Base-by-base conservation (phyloP, 345 rosid species). In the Syzygium aqueum region DNA sequence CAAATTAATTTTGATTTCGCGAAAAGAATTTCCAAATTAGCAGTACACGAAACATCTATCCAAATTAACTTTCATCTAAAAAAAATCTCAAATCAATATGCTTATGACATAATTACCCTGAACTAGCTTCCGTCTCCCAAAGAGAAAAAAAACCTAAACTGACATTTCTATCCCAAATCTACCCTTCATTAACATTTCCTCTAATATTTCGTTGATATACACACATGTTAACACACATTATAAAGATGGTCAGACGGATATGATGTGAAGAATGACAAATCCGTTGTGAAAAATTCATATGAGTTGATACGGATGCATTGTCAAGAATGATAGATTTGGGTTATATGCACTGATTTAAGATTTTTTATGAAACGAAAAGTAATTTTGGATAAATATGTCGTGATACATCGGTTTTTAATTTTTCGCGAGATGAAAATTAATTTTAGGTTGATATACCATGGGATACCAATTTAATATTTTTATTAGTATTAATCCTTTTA, bases 141-240 rank as follows among this genome's bases (percentile, higher is more conserved):
- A 33, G 1, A 2, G 16, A 28, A 67, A 17, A 67, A 8, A 30
- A 28, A 28, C 5, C 4, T 1, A 30, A 0, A 28, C 2, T 0
- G 23, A 2, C 2, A 30, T 12, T 1, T 19, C 1, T 10, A 67
- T 2, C 22, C 43, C 43, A 30, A 65, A 7, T 67, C 19, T 17
- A 17, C 37, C 3, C 1, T 30, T 23, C 19, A 0, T 17, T 16
- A 33, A 4, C 12, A 67, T 67, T 67, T 3, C 1, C 1, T 67
- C 25, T 0, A 17, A 0, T 30, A 33, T 67, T 17, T 0, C 2
- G 0, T 8, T 15, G 19, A 65, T 28, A 8, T 17, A 16, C 7
- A 0, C 30, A 27, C 1, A 59, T 27, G 67, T 59, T 7, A 27
- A 27, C 37, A n/a, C 12, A 17, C 23, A 4, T 33, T 7, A 28